Evolutionary conservation across 2,329 filamentous ascomycete species (phyloP), one percentile per base, ranked within the genome.

Genomic region (Dendryphion nanum): DNA sequence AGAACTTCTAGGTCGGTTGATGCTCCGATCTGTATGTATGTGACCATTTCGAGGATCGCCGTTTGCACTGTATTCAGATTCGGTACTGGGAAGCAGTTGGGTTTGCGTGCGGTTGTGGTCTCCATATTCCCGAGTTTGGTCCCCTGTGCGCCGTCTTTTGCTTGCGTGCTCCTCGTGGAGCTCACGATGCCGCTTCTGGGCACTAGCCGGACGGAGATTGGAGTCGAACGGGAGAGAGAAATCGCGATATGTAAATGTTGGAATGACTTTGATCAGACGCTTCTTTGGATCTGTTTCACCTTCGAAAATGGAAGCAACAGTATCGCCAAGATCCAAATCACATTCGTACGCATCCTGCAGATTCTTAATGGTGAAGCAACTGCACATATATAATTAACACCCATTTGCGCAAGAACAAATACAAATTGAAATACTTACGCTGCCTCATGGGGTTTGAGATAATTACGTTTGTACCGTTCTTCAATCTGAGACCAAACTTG

Each of bases 281-380:
- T 51, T 55, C 13, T 42, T 32, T 6, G 40, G 48, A 31, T 62
- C 51, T 2, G 41, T 41, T 32, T 61, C 57, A 35, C 47, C 52
- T 28, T 55, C 61, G 36, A 62, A 66, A 24, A 64, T 61, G 35
- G 54, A 48, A 28, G 48, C 43, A 26, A 67, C 61, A 4, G 59
- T 62, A 43, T 67, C 62, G 33, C 51, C 41, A 19, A 66, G 30
- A 44, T 63, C 61, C 15, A 67, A 53, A 36, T 66, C 64, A 49
- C 57, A 63, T 34, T 59, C 60, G 42, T 57, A 57, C 21, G 45
- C 54, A 40, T 64, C 61, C 36, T 63, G 61, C 6, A 67, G 47
- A 40, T 63, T 63, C 41, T 61, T 61, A 52, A 66, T 61, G 26
- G 47, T 51, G 43, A 62, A 66, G 21, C 43, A 39, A 13, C 54